Evolutionary conservation across 1,139 yeast genomes (phyloP).

Genomic region (Suhomyces chickasaworum): DNA sequence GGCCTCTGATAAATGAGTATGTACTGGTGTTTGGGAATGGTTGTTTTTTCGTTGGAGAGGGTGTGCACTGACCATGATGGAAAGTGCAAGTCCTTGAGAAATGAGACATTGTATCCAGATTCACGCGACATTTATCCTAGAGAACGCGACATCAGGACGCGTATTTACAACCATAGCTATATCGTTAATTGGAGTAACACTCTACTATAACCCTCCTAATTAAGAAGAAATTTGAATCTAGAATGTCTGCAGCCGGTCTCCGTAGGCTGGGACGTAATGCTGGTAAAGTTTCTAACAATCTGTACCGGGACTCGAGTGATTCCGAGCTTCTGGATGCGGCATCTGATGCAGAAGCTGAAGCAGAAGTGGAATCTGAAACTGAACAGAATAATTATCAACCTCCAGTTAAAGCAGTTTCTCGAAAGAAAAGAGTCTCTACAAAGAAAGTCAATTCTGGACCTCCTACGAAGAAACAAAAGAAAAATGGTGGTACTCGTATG

Average conservation of each 20-base stretch:
- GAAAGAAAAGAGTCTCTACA: not conserved
- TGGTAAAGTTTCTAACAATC: not conserved
- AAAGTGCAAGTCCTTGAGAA: too few relatives aligned
- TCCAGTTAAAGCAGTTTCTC: not conserved
- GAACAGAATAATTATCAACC: conserved; percentile 13
- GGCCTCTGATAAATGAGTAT: not conserved
- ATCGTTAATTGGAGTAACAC: not conserved
- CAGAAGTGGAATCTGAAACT: conserved; percentile 11
- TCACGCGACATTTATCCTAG: not conserved
- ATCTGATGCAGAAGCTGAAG: conserved; percentile 2
- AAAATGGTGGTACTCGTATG: not conserved
- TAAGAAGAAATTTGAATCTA: not conserved
- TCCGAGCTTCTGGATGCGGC: conserved; percentile 12
- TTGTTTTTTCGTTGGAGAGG: conserved; percentile 11
- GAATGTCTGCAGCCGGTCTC: conserved; percentile 6
- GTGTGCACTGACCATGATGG: not conserved
- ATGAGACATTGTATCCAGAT: not conserved
- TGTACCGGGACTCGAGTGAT: conserved; percentile 11
- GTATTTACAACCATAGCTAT: conserved; percentile 7
- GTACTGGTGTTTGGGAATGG: conserved; percentile 4
- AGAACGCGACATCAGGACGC: conserved; percentile 8
- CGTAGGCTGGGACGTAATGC: conserved; percentile 15
- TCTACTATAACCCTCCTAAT: not conserved
- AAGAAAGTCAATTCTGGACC: conserved; percentile 6
- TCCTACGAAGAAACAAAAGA: not conserved